phyloP scores from a whole-genome alignment of 306 rosid species.

The Adenanthera pavonina region DNA sequence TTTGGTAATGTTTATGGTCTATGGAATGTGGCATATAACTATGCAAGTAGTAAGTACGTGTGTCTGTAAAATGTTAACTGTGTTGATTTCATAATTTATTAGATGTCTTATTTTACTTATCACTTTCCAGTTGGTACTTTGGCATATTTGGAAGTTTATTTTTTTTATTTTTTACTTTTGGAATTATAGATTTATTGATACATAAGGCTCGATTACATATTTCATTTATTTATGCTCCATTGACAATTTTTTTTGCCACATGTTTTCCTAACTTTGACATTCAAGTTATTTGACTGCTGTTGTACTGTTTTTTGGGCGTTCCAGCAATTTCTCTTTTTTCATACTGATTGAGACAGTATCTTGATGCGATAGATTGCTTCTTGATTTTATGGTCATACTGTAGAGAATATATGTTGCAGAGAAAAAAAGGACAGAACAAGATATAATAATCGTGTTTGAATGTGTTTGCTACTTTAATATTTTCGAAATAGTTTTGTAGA shows the following conservation, averaged over 20 bases:
- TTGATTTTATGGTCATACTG: conserved; percentile 15
- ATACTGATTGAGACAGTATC: not conserved
- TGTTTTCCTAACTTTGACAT: not conserved
- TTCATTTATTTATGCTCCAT: not conserved
- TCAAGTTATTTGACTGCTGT: conserved; percentile 22
- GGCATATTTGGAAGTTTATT: conserved; percentile 11
- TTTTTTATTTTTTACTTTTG: conserved; percentile 16
- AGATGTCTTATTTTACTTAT: not conserved
- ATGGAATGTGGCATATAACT: conserved; percentile 4
- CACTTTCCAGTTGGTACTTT: not conserved
- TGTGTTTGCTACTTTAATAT: no score
- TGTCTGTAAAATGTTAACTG: no score
- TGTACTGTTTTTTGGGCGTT: conserved; percentile 19
- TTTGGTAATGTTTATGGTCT: no score
- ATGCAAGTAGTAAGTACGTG: no score
- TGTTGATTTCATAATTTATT: not conserved
- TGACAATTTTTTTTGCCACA: conserved; percentile 12
- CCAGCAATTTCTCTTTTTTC: conserved; percentile 11
- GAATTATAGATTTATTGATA: not conserved
- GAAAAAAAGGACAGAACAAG: no score
- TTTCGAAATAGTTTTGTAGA: no score
- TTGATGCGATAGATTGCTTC: conserved; percentile 19
- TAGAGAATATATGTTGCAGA: conserved; percentile 4
- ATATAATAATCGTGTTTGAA: no score
- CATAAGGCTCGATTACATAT: not conserved